A percentile compares a stretch with the other conserved stretches of the same genome.
Conservation (phyloP, 306 rosid genomes). For the Fragaria ananassa region DNA sequence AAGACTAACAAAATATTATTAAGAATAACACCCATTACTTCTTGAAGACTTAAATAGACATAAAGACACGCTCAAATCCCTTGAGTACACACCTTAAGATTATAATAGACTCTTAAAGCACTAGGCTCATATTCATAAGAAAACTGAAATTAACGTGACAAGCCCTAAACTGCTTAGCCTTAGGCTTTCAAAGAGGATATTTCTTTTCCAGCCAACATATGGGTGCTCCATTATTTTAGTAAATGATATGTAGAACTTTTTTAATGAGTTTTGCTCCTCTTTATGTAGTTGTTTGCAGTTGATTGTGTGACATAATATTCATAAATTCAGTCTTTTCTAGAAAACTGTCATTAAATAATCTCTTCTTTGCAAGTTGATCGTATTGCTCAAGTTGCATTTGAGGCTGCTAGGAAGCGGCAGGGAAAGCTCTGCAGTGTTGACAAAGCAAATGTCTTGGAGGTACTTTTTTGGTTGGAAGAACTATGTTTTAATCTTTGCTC, state of each 20-base stretch:
- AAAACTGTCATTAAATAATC: constrained; percentile 7
- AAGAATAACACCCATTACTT: too few relatives aligned
- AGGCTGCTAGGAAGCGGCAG: constrained; percentile 69
- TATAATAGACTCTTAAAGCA: too few relatives aligned
- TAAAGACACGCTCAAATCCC: too few relatives aligned
- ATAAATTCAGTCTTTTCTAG: not conserved
- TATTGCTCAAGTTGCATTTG: constrained; percentile 80
- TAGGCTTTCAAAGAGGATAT: too few relatives aligned
- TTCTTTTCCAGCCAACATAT: too few relatives aligned
- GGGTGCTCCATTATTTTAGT: not conserved
- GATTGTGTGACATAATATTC: not conserved
- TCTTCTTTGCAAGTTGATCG: constrained; percentile 70
- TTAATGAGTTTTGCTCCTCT: not conserved
- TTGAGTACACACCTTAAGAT: too few relatives aligned
- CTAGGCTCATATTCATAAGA: too few relatives aligned
- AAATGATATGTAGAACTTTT: not conserved
- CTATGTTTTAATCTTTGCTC: constrained; percentile 11
- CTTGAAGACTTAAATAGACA: too few relatives aligned
- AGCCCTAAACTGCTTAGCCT: too few relatives aligned
- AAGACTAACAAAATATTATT: too few relatives aligned
- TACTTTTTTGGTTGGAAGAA: constrained; percentile 16
- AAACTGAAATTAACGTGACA: too few relatives aligned
- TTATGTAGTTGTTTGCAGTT: not conserved
- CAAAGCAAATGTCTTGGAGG: constrained; percentile 97
- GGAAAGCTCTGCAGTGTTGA: constrained; percentile 91